Conservation (phyloP, 2,329 filamentous ascomycete genomes). For the Penicillium sp. region DNA sequence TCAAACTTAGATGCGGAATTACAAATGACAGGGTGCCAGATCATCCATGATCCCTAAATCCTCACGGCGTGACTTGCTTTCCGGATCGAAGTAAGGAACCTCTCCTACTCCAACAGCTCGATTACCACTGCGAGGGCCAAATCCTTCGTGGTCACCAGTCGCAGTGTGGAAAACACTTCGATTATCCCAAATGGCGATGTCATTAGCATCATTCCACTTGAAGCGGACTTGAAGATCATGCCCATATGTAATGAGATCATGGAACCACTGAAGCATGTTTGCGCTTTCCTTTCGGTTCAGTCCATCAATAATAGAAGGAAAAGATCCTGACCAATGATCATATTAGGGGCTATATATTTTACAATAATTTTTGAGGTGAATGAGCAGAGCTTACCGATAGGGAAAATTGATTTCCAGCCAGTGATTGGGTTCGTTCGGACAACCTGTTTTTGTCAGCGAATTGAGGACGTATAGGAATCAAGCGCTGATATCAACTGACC, state of each 20-base stretch:
- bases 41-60: slow-evolving; percentile 25
- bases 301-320: slow-evolving; percentile 29
- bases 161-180: slow-evolving; percentile 60
- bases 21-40: slow-evolving; percentile 22
- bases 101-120: slow-evolving; percentile 59
- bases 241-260: slow-evolving; percentile 41
- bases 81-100: slow-evolving; percentile 57
- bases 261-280: slow-evolving; percentile 35
- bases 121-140: slow-evolving; percentile 54
- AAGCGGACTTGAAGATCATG: slow-evolving; percentile 45
- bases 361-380: not conserved
- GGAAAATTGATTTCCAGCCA: slow-evolving; percentile 41
- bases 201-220: slow-evolving; percentile 41
- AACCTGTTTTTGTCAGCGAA: slow-evolving; percentile 12
- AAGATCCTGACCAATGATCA: slow-evolving; percentile 3
- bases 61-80: slow-evolving; percentile 32
- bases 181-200: slow-evolving; percentile 63
- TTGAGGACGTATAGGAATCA: not conserved
- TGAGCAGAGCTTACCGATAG: slow-evolving; percentile 18
- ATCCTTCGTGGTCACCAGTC: slow-evolving; percentile 55
- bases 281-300: slow-evolving; percentile 35
- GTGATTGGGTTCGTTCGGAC: slow-evolving; percentile 57
- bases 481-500: not conserved
- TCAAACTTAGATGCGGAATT: too few relatives aligned
- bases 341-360: not conserved